phyloP scores from a whole-genome alignment of 148 eudicot species.

The Hydrangea macrophylla region DNA sequence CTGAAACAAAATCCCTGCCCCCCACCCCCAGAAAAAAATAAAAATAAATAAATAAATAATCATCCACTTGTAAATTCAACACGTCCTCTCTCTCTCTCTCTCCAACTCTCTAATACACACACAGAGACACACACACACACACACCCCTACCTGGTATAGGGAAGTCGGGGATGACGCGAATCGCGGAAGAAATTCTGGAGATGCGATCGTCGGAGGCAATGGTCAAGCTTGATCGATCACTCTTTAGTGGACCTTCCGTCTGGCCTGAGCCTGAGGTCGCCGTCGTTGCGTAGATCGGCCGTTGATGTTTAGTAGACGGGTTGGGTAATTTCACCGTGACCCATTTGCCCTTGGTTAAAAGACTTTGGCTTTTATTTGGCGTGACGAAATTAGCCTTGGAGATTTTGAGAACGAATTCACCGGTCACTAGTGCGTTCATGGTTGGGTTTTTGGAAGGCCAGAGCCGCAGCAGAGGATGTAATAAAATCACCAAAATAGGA shows the following conservation, averaged over 20 bases:
- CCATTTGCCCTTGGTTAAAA: conserved; percentile 16
- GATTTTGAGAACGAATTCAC: neutral
- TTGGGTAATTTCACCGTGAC: conserved; percentile 13
- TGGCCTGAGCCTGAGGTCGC: neutral
- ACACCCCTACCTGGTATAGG: conserved; percentile 77
- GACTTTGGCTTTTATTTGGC: neutral
- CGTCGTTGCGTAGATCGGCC: conserved; percentile 3
- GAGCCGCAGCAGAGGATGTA: too few species aligned
- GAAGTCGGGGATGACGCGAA: conserved; percentile 83
- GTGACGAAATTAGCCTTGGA: conserved; percentile 19
- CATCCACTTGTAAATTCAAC: neutral
- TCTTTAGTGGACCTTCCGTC: neutral
- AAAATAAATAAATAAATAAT: neutral
- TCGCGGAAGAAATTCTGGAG: conserved; percentile 52
- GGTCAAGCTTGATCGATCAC: neutral
- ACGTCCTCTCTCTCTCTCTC: too few species aligned
- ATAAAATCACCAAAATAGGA: too few species aligned
- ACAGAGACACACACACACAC: neutral
- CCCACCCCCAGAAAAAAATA: neutral
- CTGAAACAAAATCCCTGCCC: conserved; percentile 78
- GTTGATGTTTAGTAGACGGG: conserved; percentile 3
- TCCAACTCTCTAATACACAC: too few species aligned
- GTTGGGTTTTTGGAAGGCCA: neutral
- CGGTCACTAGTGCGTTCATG: neutral
- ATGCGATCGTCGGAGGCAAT: conserved; percentile 58